Conservation (phyloP, 345 rosid genomes). For the Clarkia xantiana region DNA sequence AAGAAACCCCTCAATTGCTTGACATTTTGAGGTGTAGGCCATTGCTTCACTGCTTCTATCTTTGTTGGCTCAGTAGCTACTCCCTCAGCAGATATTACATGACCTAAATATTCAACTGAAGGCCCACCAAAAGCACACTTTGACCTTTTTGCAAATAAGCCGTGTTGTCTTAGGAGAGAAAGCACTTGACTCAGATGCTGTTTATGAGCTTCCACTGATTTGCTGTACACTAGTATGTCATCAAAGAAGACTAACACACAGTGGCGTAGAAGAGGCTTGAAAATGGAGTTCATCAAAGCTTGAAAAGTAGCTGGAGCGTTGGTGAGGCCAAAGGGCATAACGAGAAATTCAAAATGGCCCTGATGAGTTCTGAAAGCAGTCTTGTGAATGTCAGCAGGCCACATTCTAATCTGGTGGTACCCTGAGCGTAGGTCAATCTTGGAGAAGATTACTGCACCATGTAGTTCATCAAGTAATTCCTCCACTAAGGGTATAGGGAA, state of each 20-base stretch:
- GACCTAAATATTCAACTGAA: background rate
- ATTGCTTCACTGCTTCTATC: background rate
- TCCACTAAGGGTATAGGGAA: slow-evolving; percentile 1
- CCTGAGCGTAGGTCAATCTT: slow-evolving; percentile 1
- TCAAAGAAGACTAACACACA: too few relatives aligned
- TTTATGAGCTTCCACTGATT: too few relatives aligned
- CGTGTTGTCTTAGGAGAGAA: background rate
- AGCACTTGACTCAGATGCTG: too few relatives aligned
- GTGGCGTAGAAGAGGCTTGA: too few relatives aligned
- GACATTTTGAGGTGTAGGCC: background rate
- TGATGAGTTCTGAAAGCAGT: background rate
- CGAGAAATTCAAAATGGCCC: background rate
- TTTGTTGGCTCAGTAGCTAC: background rate
- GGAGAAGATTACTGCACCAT: background rate
- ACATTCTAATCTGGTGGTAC: slow-evolving; percentile 6
- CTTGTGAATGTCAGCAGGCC: too few relatives aligned
- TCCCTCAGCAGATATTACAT: background rate
- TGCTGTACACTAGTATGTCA: too few relatives aligned
- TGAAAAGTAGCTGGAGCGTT: too few relatives aligned
- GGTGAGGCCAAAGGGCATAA: too few relatives aligned
- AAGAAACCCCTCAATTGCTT: background rate
- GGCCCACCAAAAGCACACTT: background rate
- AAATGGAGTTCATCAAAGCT: too few relatives aligned
- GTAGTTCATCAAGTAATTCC: slow-evolving; percentile 1
- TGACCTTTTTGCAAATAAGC: background rate